phyloP scores from a whole-genome alignment of 768 basidiomycete genomes.

The Pulveroboletus sp. region DNA sequence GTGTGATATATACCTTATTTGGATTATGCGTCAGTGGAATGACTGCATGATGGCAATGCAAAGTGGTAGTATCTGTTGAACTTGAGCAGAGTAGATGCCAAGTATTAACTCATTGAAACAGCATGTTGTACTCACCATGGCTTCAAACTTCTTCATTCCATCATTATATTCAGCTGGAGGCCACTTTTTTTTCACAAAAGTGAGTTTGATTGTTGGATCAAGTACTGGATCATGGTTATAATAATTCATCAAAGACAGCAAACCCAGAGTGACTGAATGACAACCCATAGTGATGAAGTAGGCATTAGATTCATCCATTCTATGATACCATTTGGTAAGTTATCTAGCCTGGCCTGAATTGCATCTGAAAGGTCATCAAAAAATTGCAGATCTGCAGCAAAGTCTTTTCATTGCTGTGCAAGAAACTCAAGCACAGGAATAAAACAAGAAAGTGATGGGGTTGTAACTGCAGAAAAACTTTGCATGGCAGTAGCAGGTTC shows the following conservation, averaged over 20 bases:
- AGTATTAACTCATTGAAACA: no score
- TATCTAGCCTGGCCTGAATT: neutral
- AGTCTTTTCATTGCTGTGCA: neutral
- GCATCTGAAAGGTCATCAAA: neutral
- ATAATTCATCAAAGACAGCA: neutral
- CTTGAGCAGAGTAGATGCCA: neutral
- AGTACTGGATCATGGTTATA: neutral
- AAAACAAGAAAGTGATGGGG: neutral
- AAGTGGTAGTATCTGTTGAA: neutral
- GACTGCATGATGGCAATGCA: neutral
- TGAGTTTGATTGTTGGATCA: neutral
- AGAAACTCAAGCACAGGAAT: conserved; percentile 1
- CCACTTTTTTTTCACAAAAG: neutral
- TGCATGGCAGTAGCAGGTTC: no score
- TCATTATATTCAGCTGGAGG: neutral
- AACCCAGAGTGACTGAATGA: neutral
- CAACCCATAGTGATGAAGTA: conserved; percentile 6
- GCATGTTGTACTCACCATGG: no score
- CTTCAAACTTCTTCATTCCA: no score
- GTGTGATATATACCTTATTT: no score
- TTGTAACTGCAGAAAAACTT: no score
- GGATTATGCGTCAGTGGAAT: neutral
- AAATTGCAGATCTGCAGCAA: neutral
- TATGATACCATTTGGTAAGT: conserved; percentile 1
- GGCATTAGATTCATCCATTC: neutral